A percentile compares a stretch with the other conserved stretches of the same genome.
These are phyloP conservation scores for Litsea cubeba DNA, from an alignment of 164 flowering plant genomes.

Conservation along the genomic window DNA sequence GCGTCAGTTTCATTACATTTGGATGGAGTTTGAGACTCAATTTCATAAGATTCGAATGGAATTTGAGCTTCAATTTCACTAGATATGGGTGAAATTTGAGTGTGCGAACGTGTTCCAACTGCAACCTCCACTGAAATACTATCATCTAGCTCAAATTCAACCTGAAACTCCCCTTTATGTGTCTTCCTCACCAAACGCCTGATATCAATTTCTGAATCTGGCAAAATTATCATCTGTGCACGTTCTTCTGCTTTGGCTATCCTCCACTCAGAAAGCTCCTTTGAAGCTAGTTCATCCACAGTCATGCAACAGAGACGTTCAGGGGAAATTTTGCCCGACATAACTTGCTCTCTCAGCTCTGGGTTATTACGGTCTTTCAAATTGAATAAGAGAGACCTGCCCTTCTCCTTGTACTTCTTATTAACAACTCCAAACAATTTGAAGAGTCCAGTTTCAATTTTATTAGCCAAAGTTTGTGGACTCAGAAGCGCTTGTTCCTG, in stretches of 20 bases:
- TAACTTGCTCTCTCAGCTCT: constrained; percentile 81
- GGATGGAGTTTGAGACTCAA: constrained; percentile 16
- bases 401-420: constrained; percentile 95
- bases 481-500: constrained; percentile 13
- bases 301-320: constrained; percentile 87
- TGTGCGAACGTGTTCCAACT: constrained; percentile 34
- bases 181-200: constrained; percentile 93
- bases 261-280: constrained; percentile 96
- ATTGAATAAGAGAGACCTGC: constrained; percentile 89
- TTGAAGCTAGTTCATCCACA: constrained; percentile 97
- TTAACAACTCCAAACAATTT: constrained; percentile 93
- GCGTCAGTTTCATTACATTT: constrained; percentile 19
- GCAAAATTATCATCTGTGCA: constrained; percentile 91
- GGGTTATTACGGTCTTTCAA: constrained; percentile 91
- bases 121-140: constrained; percentile 62
- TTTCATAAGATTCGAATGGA: constrained; percentile 21
- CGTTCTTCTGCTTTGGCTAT: constrained; percentile 96
- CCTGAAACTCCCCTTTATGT: constrained; percentile 95
- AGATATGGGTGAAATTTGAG: constrained; percentile 23
- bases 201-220: constrained; percentile 76
- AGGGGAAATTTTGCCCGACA: constrained; percentile 82
- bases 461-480: constrained; percentile 51
- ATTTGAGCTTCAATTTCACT: constrained; percentile 21
- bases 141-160: constrained; percentile 73
- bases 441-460: constrained; percentile 84